phyloP scores from a whole-genome alignment of 2,329 filamentous ascomycete genomes.

The Colletotrichum euphorbiae region DNA sequence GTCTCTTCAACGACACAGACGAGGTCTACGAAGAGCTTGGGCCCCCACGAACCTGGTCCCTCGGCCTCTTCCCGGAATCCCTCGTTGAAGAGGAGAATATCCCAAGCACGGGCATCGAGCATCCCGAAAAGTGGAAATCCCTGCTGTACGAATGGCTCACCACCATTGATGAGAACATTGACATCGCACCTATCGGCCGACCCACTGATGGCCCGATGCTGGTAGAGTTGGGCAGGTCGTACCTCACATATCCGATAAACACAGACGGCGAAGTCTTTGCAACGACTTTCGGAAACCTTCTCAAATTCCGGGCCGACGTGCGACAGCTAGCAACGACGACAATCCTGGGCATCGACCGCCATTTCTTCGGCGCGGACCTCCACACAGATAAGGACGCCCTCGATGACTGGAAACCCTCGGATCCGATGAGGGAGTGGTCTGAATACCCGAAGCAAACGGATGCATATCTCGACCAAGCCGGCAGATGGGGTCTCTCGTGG shows the following conservation, averaged over 20 bases:
- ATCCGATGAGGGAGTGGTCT: conserved; percentile 46
- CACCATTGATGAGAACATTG: conserved; percentile 27
- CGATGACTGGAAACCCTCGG: conserved; percentile 44
- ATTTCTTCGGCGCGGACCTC: conserved; percentile 48
- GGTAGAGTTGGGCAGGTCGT: conserved; percentile 48
- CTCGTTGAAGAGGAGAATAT: conserved; percentile 47
- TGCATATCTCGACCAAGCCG: conserved; percentile 45
- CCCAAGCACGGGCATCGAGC: conserved; percentile 42
- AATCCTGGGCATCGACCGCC: conserved; percentile 40
- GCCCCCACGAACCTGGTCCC: conserved; percentile 38
- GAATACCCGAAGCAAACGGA: conserved; percentile 46
- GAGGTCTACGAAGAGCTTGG: conserved; percentile 39
- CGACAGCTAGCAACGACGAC: conserved; percentile 45
- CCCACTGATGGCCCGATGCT: conserved; percentile 43
- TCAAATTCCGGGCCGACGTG: conserved; percentile 47
- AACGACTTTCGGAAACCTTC: conserved; percentile 47
- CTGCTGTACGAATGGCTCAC: conserved; percentile 46
- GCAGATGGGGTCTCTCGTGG: conserved; percentile 41
- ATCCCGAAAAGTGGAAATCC: conserved; percentile 44
- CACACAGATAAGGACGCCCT: conserved; percentile 46
- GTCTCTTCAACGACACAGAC: conserved; percentile 44
- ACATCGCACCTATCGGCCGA: conserved; percentile 34
- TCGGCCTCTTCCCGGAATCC: conserved; percentile 45
- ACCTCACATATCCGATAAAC: conserved; percentile 51
- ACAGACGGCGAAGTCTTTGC: conserved; percentile 50